Evolutionary conservation across 2,329 filamentous ascomycete species (phyloP).

Genomic region (Colletotrichum tropicicola): DNA sequence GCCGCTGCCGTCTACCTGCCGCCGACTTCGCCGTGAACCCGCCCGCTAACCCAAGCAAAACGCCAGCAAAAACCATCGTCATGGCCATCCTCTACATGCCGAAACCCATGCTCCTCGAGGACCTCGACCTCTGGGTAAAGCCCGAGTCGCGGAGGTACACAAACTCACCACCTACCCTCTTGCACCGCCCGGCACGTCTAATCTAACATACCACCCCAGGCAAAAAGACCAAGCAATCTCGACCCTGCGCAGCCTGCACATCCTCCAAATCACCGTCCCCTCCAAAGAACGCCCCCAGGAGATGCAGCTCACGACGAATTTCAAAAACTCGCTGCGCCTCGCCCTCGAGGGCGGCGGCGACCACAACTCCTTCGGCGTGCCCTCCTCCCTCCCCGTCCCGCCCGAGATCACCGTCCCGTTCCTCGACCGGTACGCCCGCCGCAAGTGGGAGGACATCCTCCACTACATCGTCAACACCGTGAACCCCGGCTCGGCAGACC

Average conservation of each 20-base stretch:
- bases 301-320: slow-evolving; percentile 82
- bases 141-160: slow-evolving; percentile 60
- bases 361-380: slow-evolving; percentile 90
- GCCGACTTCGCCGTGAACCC: no score
- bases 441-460: slow-evolving; percentile 94
- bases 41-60: slow-evolving; percentile 2
- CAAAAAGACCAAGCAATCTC: slow-evolving; percentile 86
- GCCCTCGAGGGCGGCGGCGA: slow-evolving; percentile 88
- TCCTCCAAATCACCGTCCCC: slow-evolving; percentile 73
- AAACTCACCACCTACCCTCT: not conserved
- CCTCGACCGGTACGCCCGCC: slow-evolving; percentile 85
- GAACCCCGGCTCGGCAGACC: slow-evolving; percentile 48
- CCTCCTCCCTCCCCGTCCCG: slow-evolving; percentile 71
- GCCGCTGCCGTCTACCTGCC: no score
- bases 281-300: slow-evolving; percentile 72
- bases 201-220: slow-evolving; percentile 48
- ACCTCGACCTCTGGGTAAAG: slow-evolving; percentile 88
- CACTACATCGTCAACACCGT: slow-evolving; percentile 92
- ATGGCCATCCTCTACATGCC: slow-evolving; percentile 96
- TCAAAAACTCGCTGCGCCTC: slow-evolving; percentile 82
- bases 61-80: slow-evolving; percentile 89
- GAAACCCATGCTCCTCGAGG: slow-evolving; percentile 77
- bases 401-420: slow-evolving; percentile 73
- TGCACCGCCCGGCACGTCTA: not conserved
- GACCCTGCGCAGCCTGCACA: slow-evolving; percentile 86